Evolutionary conservation across 108 stramenopile genomes (phyloP), one percentile per base, ranked within the genome.

Genomic region (Cyclotella choctawhatcheeana): DNA sequence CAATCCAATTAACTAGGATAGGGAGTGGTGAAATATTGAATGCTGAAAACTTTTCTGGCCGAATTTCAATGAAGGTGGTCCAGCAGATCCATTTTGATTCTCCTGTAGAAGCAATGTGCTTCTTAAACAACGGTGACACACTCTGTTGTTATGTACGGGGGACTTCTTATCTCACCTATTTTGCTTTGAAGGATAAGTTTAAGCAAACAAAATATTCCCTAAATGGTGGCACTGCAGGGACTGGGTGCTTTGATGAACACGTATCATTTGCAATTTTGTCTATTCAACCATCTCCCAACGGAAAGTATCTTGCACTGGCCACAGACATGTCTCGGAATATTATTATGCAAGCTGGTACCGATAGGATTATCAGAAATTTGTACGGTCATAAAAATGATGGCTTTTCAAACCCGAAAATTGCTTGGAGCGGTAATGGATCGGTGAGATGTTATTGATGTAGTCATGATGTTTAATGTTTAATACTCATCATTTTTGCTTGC

Each of bases 191-290:
- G 61, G 66, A 90, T 18, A 69, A 73, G 17, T 89, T 76, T 37
- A 74, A 82, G 63, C 83, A 76, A 43, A 84, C 64, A 22, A 87
- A 89, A 63, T 53, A 81, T 40, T 87, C 86, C 62, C 70, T 94
- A 16, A 94, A 91, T 67, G 81, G 76, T 20, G 59, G 67, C 33
- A 43, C 71, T 26, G 67, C 79, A 0, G 86, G 80, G 5, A 82
- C 76, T 64, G 88, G 73, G 30, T 69, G 80, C n/a, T 89, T 91
- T 66, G 88, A 88, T 43, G 88, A 92, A 58, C 91, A 94, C 64
- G 91, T 94, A 10, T 90, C 89, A 22, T 94, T 92, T 79, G 81
- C 88, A 50, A 81, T 94, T 16, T 83, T 94, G 84, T 87, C 89
- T 29, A 73, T 94, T 44, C 32, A 51, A 35, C 74, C 73, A 0